Evolutionary conservation across 1,284 basidiomycete genomes (phyloP), one percentile per base, ranked within the genome.

Genomic region (Malassezia sp.): DNA sequence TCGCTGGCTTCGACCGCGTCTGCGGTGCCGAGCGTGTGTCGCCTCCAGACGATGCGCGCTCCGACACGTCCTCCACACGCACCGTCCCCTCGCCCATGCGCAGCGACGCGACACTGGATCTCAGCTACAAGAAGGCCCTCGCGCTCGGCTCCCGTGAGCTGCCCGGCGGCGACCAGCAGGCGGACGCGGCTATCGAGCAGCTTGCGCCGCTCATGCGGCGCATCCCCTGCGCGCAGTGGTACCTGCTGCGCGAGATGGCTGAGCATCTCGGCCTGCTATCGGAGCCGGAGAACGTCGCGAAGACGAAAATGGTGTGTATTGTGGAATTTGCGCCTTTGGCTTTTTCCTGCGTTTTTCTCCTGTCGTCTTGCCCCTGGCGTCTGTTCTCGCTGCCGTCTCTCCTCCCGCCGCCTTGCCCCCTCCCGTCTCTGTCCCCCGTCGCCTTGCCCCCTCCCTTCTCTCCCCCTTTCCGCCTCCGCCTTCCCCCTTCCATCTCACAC

Each of bases 221-320:
- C 24, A 23, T 67, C 7, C 57, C 59, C 12, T 35, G 49, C 18
- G 49, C 42, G 44, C 57, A 66, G 38, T 68, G 65, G 65, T 68
- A 66, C 42, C 47, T 68, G 20, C 48, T 68, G 12, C 58, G 65
- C 37, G 65, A 68, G 49, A 29, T 68, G 10, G 29, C 58, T 2
- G 26, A 53, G 5, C 65, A 68, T 31, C 43, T 68, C 2, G 54
- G 54, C 11, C 38, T 51, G 36, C 28, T 68, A 24, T 49, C 48
- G 1, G 40, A 51, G 4, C 35, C 53, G 3, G 36, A 45, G 5
- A 53, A 53, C 14, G 62, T 63, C 12, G 38, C 27, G 4, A 36
- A 45, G 27, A 68, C 65, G 10, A 66, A 62, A 51, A 68, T 68
- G 65, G n/a, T n/a, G n/a, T n/a, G n/a, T n/a, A n/a, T n/a, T n/a